phyloP scores from a whole-genome alignment of 1,284 basidiomycete species.

The Trametes pubescens region DNA sequence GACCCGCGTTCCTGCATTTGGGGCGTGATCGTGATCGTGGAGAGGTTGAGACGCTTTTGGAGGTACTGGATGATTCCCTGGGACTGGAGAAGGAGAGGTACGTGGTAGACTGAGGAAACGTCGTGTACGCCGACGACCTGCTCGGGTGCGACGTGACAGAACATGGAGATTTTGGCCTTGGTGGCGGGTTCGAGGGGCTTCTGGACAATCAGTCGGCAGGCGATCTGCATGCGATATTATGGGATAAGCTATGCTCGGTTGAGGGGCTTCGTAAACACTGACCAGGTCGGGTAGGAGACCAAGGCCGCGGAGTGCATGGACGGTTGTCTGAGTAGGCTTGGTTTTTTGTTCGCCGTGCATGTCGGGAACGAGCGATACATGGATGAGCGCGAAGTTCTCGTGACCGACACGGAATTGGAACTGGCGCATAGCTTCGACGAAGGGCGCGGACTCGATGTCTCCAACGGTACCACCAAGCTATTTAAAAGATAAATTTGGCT shows the following conservation, averaged over 20 bases:
- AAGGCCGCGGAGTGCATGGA: slow-evolving; percentile 93
- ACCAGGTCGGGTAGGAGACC: slow-evolving; percentile 95
- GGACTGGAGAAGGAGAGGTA: slow-evolving; percentile 91
- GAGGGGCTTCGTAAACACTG: slow-evolving; percentile 39
- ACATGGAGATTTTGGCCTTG: slow-evolving; percentile 98
- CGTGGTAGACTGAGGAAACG: slow-evolving; percentile 97
- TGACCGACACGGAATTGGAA: slow-evolving; percentile 99
- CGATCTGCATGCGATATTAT: slow-evolving; percentile 66
- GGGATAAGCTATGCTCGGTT: background rate
- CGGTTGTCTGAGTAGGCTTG: slow-evolving; percentile 97
- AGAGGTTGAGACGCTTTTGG: slow-evolving; percentile 82
- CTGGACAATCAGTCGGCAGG: slow-evolving; percentile 83
- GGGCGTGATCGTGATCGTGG: slow-evolving; percentile 62
- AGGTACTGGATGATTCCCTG: slow-evolving; percentile 94
- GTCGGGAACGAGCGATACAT: slow-evolving; percentile 97
- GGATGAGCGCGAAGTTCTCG: slow-evolving; percentile 97
- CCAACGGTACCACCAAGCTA: slow-evolving; percentile 96
- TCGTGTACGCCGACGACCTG: slow-evolving; percentile 98
- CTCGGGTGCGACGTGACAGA: slow-evolving; percentile 94
- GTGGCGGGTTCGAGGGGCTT: slow-evolving; percentile 84
- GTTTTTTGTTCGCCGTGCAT: slow-evolving; percentile 99
- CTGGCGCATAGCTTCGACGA: slow-evolving; percentile 98
- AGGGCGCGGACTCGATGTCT: slow-evolving; percentile 96
- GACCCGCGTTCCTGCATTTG: slow-evolving; percentile 70
- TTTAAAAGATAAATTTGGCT: background rate